phyloP scores from a whole-genome alignment of 495 filamentous ascomycete genomes.

The Penicillium ochrochloron region DNA sequence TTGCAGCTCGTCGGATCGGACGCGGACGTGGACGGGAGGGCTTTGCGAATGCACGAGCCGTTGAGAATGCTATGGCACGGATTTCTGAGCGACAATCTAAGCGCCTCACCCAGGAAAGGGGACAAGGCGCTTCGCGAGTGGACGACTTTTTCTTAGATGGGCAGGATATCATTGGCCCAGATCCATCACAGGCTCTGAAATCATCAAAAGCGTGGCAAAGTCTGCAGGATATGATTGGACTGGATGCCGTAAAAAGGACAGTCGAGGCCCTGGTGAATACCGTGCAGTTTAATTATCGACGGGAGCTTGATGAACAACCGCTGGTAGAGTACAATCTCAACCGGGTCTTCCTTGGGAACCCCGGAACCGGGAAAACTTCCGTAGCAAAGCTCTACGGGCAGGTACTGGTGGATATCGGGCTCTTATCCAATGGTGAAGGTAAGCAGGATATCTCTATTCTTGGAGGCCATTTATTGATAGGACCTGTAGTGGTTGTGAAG shows the following conservation, averaged over 20 bases:
- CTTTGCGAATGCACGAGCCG: no score
- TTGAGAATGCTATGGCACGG: slow-evolving; percentile 58
- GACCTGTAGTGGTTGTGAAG: slow-evolving; percentile 61
- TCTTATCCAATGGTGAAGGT: slow-evolving; percentile 68
- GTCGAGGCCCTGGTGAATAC: slow-evolving; percentile 60
- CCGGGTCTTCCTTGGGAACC: slow-evolving; percentile 70
- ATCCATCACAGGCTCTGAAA: slow-evolving; percentile 58
- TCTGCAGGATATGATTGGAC: slow-evolving; percentile 63
- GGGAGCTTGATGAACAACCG: slow-evolving; percentile 63
- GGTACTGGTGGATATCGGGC: slow-evolving; percentile 63
- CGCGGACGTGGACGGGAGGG: no score
- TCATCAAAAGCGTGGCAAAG: slow-evolving; percentile 60
- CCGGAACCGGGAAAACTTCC: slow-evolving; percentile 78
- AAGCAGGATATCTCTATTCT: slow-evolving; percentile 15
- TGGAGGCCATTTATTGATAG: slow-evolving; percentile 5
- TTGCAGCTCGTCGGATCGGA: slow-evolving; percentile 52
- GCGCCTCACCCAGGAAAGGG: slow-evolving; percentile 52
- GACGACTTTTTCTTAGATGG: slow-evolving; percentile 59
- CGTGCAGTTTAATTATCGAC: slow-evolving; percentile 63
- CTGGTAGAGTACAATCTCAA: slow-evolving; percentile 65
- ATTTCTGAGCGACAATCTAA: slow-evolving; percentile 63
- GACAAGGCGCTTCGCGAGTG: slow-evolving; percentile 22
- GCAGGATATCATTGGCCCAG: slow-evolving; percentile 70
- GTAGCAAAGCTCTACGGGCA: slow-evolving; percentile 75
- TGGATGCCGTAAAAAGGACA: slow-evolving; percentile 65